These are phyloP conservation scores for Pseudogymnoascus sp. DNA, from an alignment of 2,329 filamentous ascomycete genomes.

Conservation along the genomic window DNA sequence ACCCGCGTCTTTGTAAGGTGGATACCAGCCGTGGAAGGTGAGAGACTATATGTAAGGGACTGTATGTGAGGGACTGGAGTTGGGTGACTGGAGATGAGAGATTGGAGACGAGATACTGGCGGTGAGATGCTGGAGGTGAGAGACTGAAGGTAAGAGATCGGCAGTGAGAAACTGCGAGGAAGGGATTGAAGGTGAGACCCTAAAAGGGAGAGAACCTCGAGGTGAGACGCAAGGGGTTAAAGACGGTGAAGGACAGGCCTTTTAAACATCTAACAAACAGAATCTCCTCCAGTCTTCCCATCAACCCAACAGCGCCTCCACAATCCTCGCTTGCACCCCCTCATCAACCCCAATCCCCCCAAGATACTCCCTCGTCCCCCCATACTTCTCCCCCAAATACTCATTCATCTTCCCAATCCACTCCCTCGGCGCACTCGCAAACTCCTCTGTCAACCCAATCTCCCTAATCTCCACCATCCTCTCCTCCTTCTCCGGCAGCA, in stretches of 20 bases:
- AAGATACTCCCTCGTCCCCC: conserved; percentile 61
- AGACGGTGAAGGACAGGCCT: too few species aligned
- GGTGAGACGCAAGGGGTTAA: too few species aligned
- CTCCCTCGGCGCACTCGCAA: conserved; percentile 57
- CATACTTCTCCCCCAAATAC: conserved; percentile 57
- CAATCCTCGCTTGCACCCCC: conserved; percentile 17
- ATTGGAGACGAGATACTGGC: neutral
- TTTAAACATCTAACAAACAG: too few species aligned
- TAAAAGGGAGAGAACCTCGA: too few species aligned
- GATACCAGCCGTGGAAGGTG: neutral
- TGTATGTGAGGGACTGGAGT: neutral
- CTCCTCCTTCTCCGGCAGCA: conserved; percentile 55
- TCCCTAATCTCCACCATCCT: conserved; percentile 61
- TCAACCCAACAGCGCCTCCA: conserved; percentile 12
- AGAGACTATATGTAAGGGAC: neutral
- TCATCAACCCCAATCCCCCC: conserved; percentile 52
- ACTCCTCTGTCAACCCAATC: conserved; percentile 68
- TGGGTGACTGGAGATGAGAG: neutral
- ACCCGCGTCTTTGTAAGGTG: neutral
- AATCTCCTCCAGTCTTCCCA: too few species aligned
- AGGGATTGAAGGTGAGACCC: neutral
- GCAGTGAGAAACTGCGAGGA: neutral
- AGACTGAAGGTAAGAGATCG: neutral
- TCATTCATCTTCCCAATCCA: conserved; percentile 54
- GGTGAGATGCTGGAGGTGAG: neutral